phyloP scores from a whole-genome alignment of 345 rosid species.

The Triadica sebifera region DNA sequence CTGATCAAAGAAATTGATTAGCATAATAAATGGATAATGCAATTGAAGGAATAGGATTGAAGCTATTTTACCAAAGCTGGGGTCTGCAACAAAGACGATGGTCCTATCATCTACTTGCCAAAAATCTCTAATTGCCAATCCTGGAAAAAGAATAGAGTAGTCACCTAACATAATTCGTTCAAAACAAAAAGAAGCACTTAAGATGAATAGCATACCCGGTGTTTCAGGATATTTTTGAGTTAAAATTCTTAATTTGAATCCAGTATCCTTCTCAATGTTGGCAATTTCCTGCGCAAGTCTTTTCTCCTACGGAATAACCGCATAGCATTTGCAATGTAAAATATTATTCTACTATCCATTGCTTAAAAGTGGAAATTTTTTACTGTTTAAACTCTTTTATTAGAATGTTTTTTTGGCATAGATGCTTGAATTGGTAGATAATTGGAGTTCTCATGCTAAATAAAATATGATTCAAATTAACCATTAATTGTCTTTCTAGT shows the following conservation, averaged over 20 bases:
- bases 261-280: slow-evolving; percentile 76
- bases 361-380: neutral
- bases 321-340: neutral
- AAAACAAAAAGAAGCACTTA: neutral
- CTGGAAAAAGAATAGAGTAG: slow-evolving; percentile 33
- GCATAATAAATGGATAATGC: slow-evolving; percentile 11
- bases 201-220: slow-evolving; percentile 50
- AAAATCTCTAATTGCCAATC: slow-evolving; percentile 75
- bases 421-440: too few relatives aligned
- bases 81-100: slow-evolving; percentile 85
- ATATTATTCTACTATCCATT: neutral
- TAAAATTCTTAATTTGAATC: slow-evolving; percentile 77
- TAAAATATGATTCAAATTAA: too few relatives aligned
- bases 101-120: slow-evolving; percentile 92
- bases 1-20: slow-evolving; percentile 34
- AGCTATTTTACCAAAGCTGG: slow-evolving; percentile 65
- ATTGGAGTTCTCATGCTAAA: too few relatives aligned
- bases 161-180: slow-evolving; percentile 1
- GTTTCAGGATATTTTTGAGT: slow-evolving; percentile 95
- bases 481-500: too few relatives aligned
- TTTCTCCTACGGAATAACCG: slow-evolving; percentile 56
- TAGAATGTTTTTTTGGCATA: too few relatives aligned
- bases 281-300: slow-evolving; percentile 67
- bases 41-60: neutral
- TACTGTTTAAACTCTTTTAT: neutral